These are phyloP conservation scores for Naganishia vishniacii DNA, from an alignment of 768 basidiomycete species.

Conservation along the genomic window DNA sequence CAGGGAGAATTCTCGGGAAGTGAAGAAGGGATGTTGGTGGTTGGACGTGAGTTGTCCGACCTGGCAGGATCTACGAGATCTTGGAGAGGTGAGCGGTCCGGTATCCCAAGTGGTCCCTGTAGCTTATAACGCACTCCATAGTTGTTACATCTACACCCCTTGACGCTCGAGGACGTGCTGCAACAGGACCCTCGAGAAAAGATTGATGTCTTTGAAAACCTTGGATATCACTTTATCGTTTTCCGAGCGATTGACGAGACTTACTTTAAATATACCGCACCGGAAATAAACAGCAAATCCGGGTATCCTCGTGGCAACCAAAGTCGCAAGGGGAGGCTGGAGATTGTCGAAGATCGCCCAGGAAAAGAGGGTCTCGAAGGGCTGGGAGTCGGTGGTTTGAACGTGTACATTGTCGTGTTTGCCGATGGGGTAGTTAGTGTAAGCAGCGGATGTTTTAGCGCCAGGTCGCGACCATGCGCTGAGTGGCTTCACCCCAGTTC, in stretches of 20 bases:
- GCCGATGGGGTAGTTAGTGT: constrained; percentile 67
- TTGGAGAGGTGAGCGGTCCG: constrained; percentile 63
- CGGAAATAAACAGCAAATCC: constrained; percentile 13
- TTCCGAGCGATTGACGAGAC: constrained; percentile 70
- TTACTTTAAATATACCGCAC: constrained; percentile 51
- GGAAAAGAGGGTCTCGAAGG: constrained; percentile 53
- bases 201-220: constrained; percentile 72
- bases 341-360: constrained; percentile 52
- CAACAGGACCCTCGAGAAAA: constrained; percentile 90
- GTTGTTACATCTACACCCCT: constrained; percentile 80
- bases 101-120: too few species aligned
- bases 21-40: constrained; percentile 62
- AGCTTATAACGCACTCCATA: too few species aligned
- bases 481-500: constrained; percentile 62
- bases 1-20: not conserved
- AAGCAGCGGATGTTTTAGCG: constrained; percentile 36
- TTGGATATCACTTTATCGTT: constrained; percentile 88
- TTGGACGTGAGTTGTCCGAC: constrained; percentile 80
- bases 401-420: constrained; percentile 84
- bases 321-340: constrained; percentile 41
- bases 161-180: constrained; percentile 87
- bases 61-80: constrained; percentile 76
- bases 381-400: constrained; percentile 63
- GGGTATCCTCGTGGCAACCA: constrained; percentile 26
- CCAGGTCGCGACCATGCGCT: too few species aligned